These are phyloP conservation scores for Colletotrichum sp. DNA, from an alignment of 2,329 filamentous ascomycete genomes.

Conservation along the genomic window DNA sequence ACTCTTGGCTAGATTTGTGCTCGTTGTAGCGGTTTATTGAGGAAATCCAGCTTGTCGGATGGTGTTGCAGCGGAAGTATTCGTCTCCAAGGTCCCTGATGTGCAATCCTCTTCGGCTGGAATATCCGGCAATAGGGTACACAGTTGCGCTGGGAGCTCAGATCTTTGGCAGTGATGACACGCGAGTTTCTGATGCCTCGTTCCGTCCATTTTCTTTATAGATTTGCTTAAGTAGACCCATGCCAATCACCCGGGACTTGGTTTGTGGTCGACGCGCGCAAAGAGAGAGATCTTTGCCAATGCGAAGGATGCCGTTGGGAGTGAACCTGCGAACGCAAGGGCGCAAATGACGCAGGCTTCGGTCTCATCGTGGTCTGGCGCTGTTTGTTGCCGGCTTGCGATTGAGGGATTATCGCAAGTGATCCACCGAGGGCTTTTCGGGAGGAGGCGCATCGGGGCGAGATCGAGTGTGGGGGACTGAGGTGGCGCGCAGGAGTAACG, in stretches of 20 bases:
- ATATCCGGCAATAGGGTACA: not conserved
- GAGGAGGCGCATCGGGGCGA: not conserved
- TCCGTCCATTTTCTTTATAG: not conserved
- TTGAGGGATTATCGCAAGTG: not conserved
- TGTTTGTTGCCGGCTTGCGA: not conserved
- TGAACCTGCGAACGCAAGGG: not conserved
- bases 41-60: not conserved
- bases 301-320: not conserved
- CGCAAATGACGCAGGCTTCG: not conserved
- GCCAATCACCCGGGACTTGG: not conserved
- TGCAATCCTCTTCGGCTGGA: not conserved
- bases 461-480: not conserved
- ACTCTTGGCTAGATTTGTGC: not conserved
- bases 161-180: not conserved
- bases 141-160: not conserved
- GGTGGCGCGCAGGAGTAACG: not conserved
- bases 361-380: not conserved
- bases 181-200: not conserved
- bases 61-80: not conserved
- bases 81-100: not conserved
- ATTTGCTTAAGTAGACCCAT: not conserved
- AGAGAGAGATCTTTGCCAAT: not conserved
- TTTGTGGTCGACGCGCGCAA: not conserved
- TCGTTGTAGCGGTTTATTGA: conserved; percentile 3
- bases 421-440: not conserved